These are phyloP conservation scores for Chlamydomonas incerta DNA, from an alignment of 139 green algal species.

Conservation along the genomic window DNA sequence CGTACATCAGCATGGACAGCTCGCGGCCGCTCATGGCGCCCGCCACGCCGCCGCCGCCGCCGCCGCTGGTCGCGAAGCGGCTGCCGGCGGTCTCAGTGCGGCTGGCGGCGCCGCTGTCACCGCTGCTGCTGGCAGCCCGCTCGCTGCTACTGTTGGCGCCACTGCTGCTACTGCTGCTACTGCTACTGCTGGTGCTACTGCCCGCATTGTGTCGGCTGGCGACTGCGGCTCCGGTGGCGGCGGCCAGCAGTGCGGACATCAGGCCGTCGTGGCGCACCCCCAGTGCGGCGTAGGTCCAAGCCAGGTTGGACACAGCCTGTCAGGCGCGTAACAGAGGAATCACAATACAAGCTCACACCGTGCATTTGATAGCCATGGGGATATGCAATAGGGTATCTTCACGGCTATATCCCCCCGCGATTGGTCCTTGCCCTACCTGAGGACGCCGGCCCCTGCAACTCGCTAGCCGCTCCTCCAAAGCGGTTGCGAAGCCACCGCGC, in stretches of 20 bases:
- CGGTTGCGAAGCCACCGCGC: not conserved
- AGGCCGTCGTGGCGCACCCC: not conserved
- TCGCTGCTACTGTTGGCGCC: not conserved
- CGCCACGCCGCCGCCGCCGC: not conserved
- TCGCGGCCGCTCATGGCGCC: not conserved
- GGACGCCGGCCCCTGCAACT: too few species aligned
- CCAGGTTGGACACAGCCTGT: constrained; percentile 5
- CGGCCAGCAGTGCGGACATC: not conserved
- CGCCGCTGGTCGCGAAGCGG: too few species aligned
- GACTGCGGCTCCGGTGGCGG: not conserved
- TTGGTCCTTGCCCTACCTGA: not conserved
- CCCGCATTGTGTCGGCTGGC: too few species aligned
- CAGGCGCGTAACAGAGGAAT: too few species aligned
- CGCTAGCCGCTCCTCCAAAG: too few species aligned
- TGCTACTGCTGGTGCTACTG: not conserved
- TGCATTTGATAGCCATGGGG: too few species aligned
- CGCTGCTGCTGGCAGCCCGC: not conserved
- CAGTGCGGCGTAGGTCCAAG: constrained; percentile 2
- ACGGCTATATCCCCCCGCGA: too few species aligned
- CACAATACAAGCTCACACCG: too few species aligned
- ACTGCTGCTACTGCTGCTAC: not conserved
- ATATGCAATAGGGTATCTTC: too few species aligned
- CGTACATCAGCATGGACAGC: constrained; percentile 5
- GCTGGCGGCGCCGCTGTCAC: not conserved
- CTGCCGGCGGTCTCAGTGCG: too few species aligned